Conservation (phyloP, 2,329 filamentous ascomycete species). For the Fusarium anguioides region DNA sequence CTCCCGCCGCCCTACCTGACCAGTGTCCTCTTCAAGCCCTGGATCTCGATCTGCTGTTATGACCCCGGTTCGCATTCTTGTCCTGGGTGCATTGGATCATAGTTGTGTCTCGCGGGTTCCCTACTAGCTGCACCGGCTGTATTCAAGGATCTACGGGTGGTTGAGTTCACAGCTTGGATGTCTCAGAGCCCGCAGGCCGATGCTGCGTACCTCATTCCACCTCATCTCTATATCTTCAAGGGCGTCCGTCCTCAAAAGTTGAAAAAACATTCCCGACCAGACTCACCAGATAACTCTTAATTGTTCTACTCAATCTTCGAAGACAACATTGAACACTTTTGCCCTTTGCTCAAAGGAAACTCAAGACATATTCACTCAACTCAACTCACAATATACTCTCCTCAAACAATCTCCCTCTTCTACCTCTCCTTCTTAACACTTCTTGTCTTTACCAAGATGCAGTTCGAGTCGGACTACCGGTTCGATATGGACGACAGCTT, state of each 20-base stretch:
- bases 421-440: constrained; percentile 14
- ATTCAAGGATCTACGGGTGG: constrained; percentile 47
- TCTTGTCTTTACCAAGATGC: constrained; percentile 47
- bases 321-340: constrained; percentile 28
- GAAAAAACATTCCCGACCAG: constrained; percentile 52
- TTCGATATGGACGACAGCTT: constrained; percentile 56
- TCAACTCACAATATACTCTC: no score
- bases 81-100: constrained; percentile 39
- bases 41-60: constrained; percentile 44
- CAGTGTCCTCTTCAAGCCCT: constrained; percentile 5
- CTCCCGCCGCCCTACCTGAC: constrained; percentile 45
- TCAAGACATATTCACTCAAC: constrained; percentile 29
- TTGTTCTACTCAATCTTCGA: constrained; percentile 32
- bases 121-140: constrained; percentile 45
- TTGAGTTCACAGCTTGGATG: constrained; percentile 51
- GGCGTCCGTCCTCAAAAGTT: constrained; percentile 49
- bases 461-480: constrained; percentile 53
- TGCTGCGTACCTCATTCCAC: constrained; percentile 52
- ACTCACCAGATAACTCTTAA: constrained; percentile 38
- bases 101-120: constrained; percentile 52
- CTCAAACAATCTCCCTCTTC: constrained; percentile 12
- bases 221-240: constrained; percentile 56
- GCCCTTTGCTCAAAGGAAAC: constrained; percentile 31
- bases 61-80: constrained; percentile 50
- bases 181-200: constrained; percentile 50